Conservation (phyloP, 1,139 yeast species). For the Protomyces arabidopsidicola region DNA sequence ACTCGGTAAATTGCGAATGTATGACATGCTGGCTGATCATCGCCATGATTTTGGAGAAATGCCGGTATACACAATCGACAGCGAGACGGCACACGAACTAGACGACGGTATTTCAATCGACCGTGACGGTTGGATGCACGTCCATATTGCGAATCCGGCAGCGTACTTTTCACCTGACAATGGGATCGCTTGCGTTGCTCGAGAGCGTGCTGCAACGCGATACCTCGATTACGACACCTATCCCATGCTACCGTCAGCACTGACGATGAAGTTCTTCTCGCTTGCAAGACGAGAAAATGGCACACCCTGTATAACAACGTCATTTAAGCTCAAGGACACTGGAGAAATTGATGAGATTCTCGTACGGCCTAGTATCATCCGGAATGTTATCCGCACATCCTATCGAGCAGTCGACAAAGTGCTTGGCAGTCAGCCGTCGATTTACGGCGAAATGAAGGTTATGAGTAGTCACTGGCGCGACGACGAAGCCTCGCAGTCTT, state of each 20-base stretch:
- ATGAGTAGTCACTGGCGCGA: background rate
- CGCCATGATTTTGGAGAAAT: constrained; percentile 38
- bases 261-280: constrained; percentile 56
- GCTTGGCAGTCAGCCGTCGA: background rate
- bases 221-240: constrained; percentile 67
- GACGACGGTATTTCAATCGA: constrained; percentile 84
- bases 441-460: background rate
- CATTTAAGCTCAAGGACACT: constrained; percentile 37
- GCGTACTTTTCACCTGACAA: constrained; percentile 53
- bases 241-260: constrained; percentile 66
- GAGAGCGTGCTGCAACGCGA: constrained; percentile 58
- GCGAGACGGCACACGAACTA: constrained; percentile 75
- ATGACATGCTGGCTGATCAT: constrained; percentile 26
- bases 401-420: constrained; percentile 49
- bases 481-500: background rate
- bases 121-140: constrained; percentile 46
- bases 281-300: constrained; percentile 39
- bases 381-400: constrained; percentile 48
- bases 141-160: constrained; percentile 88
- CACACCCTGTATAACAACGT: constrained; percentile 52
- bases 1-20: background rate
- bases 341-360: constrained; percentile 35
- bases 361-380: constrained; percentile 44
- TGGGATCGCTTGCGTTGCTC: constrained; percentile 55
- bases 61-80: constrained; percentile 80